Base-by-base conservation (phyloP, 2,329 filamentous ascomycete genomes). In the Coniochaeta sp. region DNA sequence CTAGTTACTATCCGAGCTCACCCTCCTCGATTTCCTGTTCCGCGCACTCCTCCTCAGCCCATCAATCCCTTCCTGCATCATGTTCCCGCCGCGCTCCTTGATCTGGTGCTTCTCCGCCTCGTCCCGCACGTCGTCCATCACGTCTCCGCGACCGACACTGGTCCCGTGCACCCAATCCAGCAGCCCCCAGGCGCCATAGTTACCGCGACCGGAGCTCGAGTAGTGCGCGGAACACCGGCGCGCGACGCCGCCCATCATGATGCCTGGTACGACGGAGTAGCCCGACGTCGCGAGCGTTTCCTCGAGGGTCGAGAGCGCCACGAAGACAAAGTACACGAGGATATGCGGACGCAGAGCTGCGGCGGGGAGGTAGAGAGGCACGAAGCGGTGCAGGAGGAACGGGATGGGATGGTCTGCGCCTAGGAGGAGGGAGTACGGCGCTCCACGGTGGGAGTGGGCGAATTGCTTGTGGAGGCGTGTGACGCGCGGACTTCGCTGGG, bases 341-440 rank as follows among this genome's bases (percentile, higher is more conserved):
- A 91, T 79, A 70, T 92, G 89, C 38, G 87, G 85, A 9, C 86
- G 36, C 44, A 90, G 77, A n/a, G 82, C 64, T 22, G 86, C 73
- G 1, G 87, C 82, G 1, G 89, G 86, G 0, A 90, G 71, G 69
- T 89, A 89, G 7, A 85, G 72, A 0, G 89, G 89, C 1, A 89
- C 61, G 68, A 89, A 85, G 56, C 82, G 83, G 62, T 82, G 79
- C 1, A 90, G 72, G 7, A 91, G 73, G 56, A 88, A 81, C 1
- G 85, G 81, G 0, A 85, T 64, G 0, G 89, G 89, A 68, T 91
- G 87, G 71, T 91, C 88, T 61, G 88, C 84, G 62, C 85, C 82
- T 9, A 88, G 79, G 50, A 81, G 77, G 26, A 91, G 79, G 28
- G 86, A 82, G 71, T 84, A 89, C 0, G 81, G 79, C 0, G 87